Conservation (phyloP, 805 yeast species). For the Barnettozyma vustinii region DNA sequence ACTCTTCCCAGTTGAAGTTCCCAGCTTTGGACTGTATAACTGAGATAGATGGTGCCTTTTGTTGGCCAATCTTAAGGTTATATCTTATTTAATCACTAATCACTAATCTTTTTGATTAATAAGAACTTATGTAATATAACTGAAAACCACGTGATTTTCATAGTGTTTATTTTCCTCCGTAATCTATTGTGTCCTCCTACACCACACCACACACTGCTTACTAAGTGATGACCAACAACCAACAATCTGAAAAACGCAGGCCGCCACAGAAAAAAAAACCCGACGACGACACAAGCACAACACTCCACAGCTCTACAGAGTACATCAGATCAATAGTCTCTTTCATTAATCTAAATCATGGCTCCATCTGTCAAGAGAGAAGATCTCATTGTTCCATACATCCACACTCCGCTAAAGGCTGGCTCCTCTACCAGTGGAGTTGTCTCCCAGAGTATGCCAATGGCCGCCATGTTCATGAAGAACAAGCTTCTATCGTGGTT, state of each 20-base stretch:
- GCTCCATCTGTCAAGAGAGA: constrained; percentile 30
- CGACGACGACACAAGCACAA: neutral
- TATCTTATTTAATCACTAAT: too few species aligned
- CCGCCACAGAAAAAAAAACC: neutral
- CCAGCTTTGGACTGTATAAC: too few species aligned
- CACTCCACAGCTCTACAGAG: neutral
- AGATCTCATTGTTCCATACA: constrained; percentile 36
- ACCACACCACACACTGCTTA: neutral
- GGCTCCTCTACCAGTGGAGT: constrained; percentile 40
- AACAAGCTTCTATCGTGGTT: constrained; percentile 50
- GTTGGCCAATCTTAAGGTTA: too few species aligned
- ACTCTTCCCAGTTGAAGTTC: too few species aligned
- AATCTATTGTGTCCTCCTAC: too few species aligned
- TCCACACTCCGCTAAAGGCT: constrained; percentile 44
- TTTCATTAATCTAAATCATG: constrained; percentile 8
- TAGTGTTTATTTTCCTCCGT: too few species aligned
- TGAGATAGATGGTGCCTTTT: too few species aligned
- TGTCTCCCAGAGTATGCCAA: constrained; percentile 54
- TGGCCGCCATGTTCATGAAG: constrained; percentile 64
- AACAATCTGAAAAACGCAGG: neutral
- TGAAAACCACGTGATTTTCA: too few species aligned
- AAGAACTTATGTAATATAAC: too few species aligned
- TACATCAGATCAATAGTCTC: neutral
- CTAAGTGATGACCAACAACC: neutral
- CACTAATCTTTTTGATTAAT: too few species aligned